Conservation (phyloP, 176 grass and related monocot species). For the Lolium rigidum region DNA sequence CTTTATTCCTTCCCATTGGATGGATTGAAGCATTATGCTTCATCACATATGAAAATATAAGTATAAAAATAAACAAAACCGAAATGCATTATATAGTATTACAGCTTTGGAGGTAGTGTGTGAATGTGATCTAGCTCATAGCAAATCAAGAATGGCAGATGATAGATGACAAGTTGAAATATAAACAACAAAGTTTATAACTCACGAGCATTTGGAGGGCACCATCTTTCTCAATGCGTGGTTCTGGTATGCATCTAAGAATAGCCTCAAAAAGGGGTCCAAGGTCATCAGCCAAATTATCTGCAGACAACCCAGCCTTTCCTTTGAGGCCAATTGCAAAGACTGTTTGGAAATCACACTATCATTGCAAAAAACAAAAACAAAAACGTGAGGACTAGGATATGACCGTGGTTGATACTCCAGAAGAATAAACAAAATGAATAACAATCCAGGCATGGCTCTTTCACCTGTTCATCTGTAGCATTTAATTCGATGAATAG, state of each 20-base stretch:
- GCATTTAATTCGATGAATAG: constrained; percentile 99
- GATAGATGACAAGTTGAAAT: constrained; percentile 15
- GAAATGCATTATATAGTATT: constrained; percentile 15
- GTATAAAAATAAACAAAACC: constrained; percentile 14
- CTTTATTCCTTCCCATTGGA: not conserved
- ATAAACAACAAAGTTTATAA: constrained; percentile 34
- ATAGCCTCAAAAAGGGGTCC: constrained; percentile 97
- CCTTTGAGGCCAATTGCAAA: constrained; percentile 98
- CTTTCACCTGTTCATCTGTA: constrained; percentile 92
- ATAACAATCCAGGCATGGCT: constrained; percentile 11
- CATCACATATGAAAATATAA: constrained; percentile 13
- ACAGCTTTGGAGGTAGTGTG: constrained; percentile 8
- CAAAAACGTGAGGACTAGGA: constrained; percentile 36
- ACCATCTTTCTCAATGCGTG: constrained; percentile 88
- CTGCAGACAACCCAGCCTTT: constrained; percentile 81
- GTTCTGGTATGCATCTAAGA: constrained; percentile 98
- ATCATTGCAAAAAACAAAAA: constrained; percentile 27
- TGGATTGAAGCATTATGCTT: constrained; percentile 29
- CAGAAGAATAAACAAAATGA: constrained; percentile 34
- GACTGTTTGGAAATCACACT: constrained; percentile 99
- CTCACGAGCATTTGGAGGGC: constrained; percentile 94
- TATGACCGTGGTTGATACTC: not conserved
- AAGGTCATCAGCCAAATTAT: constrained; percentile 90
- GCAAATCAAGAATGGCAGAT: constrained; percentile 28
- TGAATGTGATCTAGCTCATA: constrained; percentile 27